phyloP scores from a whole-genome alignment of 169 alveolate species.

The Babesia caballi region DNA sequence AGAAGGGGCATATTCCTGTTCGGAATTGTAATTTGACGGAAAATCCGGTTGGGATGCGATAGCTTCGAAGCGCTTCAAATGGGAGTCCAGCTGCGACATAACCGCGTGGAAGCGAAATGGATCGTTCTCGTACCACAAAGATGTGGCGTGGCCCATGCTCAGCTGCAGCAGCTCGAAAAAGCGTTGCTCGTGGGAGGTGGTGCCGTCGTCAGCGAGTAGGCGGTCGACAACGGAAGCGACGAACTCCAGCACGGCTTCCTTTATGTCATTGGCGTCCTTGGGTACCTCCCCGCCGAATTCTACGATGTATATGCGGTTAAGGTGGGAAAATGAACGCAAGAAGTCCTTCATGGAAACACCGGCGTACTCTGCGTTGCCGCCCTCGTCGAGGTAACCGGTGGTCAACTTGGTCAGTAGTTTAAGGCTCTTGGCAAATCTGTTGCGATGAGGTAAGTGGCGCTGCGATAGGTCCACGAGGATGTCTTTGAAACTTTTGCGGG shows the following conservation, averaged over 20 bases:
- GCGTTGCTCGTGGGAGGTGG: background rate
- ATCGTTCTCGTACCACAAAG: slow-evolving; percentile 62
- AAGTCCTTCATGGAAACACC: slow-evolving; percentile 24
- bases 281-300: slow-evolving; percentile 57
- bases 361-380: slow-evolving; percentile 26
- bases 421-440: slow-evolving; percentile 39
- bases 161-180: slow-evolving; percentile 19
- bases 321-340: background rate
- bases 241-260: slow-evolving; percentile 26
- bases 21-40: too few relatives aligned
- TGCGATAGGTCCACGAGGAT: slow-evolving; percentile 36
- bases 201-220: background rate
- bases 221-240: slow-evolving; percentile 12
- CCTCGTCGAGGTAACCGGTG: slow-evolving; percentile 22
- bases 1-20: too few relatives aligned
- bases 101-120: slow-evolving; percentile 46
- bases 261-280: slow-evolving; percentile 39
- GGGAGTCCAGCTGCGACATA: slow-evolving; percentile 16
- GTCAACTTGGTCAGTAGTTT: slow-evolving; percentile 34
- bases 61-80: slow-evolving; percentile 11
- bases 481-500: slow-evolving; percentile 26
- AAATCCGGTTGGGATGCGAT: background rate
- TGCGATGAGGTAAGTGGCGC: slow-evolving; percentile 36
- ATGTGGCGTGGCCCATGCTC: slow-evolving; percentile 30
- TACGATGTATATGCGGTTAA: slow-evolving; percentile 20